phyloP scores from a whole-genome alignment of 1,284 basidiomycete species.

The Fomes fomentarius region DNA sequence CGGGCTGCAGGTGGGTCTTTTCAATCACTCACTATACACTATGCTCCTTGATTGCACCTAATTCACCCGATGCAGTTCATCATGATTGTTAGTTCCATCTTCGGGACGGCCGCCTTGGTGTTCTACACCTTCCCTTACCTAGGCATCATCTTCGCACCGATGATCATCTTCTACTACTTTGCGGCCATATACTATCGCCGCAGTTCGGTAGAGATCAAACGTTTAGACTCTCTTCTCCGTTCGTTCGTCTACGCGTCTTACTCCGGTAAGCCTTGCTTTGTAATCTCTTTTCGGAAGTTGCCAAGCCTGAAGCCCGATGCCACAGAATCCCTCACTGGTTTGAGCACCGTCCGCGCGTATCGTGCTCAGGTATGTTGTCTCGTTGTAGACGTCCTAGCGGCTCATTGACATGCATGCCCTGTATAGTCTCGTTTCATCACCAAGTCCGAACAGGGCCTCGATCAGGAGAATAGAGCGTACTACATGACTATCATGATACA shows the following conservation, averaged over 20 bases:
- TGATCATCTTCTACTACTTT: slow-evolving; percentile 52
- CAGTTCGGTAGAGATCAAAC: slow-evolving; percentile 67
- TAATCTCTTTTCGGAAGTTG: slow-evolving; percentile 33
- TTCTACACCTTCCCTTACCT: slow-evolving; percentile 69
- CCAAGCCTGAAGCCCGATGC: no score
- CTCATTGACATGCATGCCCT: not conserved
- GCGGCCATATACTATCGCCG: slow-evolving; percentile 56
- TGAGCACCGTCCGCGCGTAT: slow-evolving; percentile 68
- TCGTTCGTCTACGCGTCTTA: slow-evolving; percentile 66
- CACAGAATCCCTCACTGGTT: slow-evolving; percentile 63
- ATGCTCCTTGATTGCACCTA: slow-evolving; percentile 3
- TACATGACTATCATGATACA: slow-evolving; percentile 75
- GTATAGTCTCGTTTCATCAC: slow-evolving; percentile 45
- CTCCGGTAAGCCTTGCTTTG: slow-evolving; percentile 39
- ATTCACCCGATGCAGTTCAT: slow-evolving; percentile 41
- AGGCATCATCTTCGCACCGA: slow-evolving; percentile 59
- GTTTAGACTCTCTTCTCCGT: slow-evolving; percentile 72
- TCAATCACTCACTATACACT: no score
- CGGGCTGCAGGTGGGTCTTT: slow-evolving; percentile 36
- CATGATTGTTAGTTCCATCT: slow-evolving; percentile 41
- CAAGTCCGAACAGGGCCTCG: slow-evolving; percentile 51
- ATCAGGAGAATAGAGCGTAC: slow-evolving; percentile 75
- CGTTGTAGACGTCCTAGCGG: no score
- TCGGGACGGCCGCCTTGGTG: slow-evolving; percentile 61
- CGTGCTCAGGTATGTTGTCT: slow-evolving; percentile 38